Evolutionary conservation across 108 stramenopile genomes (phyloP), one percentile per base, ranked within the genome.

Genomic region (Nannochloropsis gaditana): DNA sequence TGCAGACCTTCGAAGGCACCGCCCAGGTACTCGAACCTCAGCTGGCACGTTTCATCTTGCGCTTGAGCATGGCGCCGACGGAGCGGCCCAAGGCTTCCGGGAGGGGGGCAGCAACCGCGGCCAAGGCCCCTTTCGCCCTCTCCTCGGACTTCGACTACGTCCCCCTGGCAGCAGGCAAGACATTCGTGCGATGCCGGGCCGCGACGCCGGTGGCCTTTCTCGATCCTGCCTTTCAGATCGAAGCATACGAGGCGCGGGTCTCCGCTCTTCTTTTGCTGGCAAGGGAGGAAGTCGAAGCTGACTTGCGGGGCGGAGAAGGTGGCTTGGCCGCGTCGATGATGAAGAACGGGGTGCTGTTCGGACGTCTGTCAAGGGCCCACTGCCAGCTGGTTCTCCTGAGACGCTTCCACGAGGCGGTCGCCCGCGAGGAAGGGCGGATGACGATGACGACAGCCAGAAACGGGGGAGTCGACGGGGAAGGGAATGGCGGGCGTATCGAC

Each of bases 11-110:
- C 83, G 90, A 89, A 45, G 90, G 90, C 10, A 89, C 89, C 41
- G 89, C 87, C 80, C 86, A 87, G 84, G 87, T 90, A 84, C 84
- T 90, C 31, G 83, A 86, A 42, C 90, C 87, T 84, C 90, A 90
- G 89, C 85, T 88, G 59, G 31, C 88, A 86, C 88, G 80, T 44
- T 82, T 84, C 43, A 43, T 44, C 85, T 73, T 73, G 59, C 59
- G 59, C 59, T 6, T 73, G n/a, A n/a, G 19, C 15, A n/a, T n/a
- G n/a, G 59, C 59, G 59, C n/a, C 59, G 15, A 2, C 59, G 59
- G 59, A 4, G 59, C 15, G n/a, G 59, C 59, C 15, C 19, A 10
- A 50, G 11, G 59, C 2, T 15, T 15, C 3, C 19, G 59, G 59
- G 8, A 73, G 59, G 4, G n/a, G 8, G 15, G 59, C 5, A n/a